These are phyloP conservation scores for Calycina herbarum DNA, from an alignment of 2,329 filamentous ascomycete genomes.

Conservation along the genomic window DNA sequence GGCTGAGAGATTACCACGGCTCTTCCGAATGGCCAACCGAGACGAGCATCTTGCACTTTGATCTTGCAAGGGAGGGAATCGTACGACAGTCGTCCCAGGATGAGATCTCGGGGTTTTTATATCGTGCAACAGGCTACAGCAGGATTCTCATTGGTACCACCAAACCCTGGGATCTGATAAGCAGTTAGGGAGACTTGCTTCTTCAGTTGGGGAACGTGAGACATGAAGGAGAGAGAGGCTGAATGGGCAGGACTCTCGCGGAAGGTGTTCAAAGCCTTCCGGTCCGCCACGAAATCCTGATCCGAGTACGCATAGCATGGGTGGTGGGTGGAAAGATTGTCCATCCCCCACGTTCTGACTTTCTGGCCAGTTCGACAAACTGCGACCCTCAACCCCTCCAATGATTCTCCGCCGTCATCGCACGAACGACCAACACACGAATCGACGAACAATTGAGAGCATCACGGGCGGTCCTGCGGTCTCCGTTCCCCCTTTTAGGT, in stretches of 20 bases:
- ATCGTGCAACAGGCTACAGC: neutral
- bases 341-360: neutral
- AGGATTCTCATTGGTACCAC: neutral
- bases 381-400: neutral
- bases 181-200: neutral
- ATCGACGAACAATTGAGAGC: neutral
- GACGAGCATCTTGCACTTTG: neutral
- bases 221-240: neutral
- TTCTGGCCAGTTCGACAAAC: neutral
- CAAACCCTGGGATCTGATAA: neutral
- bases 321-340: neutral
- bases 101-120: conserved; percentile 5
- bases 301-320: neutral
- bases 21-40: neutral
- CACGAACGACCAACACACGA: neutral
- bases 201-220: neutral
- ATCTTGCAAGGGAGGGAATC: neutral
- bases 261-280: neutral
- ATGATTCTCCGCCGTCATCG: neutral
- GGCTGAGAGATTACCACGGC: neutral
- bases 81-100: neutral
- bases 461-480: neutral
- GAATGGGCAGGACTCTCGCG: neutral
- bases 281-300: neutral
- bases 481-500: neutral